Base-by-base conservation (phyloP, 192 early-diverging fungal genomes). In the Lobosporangium transversale region DNA sequence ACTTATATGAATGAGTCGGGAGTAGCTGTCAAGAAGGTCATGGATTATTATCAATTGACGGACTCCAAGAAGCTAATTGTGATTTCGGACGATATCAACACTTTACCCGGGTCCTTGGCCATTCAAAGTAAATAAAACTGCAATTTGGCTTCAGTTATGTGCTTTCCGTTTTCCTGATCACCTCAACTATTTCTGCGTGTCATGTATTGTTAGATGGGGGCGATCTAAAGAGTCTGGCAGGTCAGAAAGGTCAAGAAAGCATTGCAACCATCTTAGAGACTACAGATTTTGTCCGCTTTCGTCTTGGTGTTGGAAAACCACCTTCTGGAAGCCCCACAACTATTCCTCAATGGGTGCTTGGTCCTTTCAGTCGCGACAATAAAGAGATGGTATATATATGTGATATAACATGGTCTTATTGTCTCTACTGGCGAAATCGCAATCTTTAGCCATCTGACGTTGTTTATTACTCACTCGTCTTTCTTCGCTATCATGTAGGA, bases 251-350 rank as follows among this genome's bases (percentile, higher is more conserved):
- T 35, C 56, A 88, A 42, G 82, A 85, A 57, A 85, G 78, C 53
- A 86, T 89, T 17, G 76, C 65, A 7, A 57, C 59, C 0, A 14
- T 52, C 17, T 53, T 89, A n/a, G 78, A 64, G 14, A 88, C 84
- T 2, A 82, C 69, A 7, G 71, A 76, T 53, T 89, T 88, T 53
- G 66, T 84, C 52, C 74, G 83, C 29, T 83, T 88, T 56, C 64
- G 88, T 17, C 66, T 89, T 18, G 88, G 88, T 20, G 79, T 89
- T 47, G 88, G 87, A 17, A 74, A 83, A 15, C 88, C 88, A 1
- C 27, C 43, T 1, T 58, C 60, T 7, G 74, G 66, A 52, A 76
- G 67, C 45, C 42, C 75, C 11, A 80, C 60, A 3, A 62, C 69
- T 15, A 84, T 81, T 26, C 62, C 79, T 2, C 58, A 84, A 31